These are phyloP conservation scores for Mycena citricolor DNA, from an alignment of 1,284 basidiomycete species.

Conservation along the genomic window DNA sequence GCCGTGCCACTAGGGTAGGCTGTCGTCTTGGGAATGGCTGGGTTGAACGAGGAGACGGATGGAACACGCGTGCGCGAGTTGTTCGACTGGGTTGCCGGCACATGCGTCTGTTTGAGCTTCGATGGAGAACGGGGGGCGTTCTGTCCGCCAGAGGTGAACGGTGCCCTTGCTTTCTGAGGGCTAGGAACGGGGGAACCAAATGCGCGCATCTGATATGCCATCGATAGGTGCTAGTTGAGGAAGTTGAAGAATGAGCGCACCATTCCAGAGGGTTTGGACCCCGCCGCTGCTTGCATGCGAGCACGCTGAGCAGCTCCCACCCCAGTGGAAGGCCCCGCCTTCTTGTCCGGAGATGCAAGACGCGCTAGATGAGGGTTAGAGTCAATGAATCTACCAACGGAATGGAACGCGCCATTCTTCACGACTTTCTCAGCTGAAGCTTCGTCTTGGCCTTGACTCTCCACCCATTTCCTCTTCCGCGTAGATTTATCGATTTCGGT, in stretches of 20 bases:
- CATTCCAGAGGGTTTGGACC: conserved; percentile 48
- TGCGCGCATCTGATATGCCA: conserved; percentile 33
- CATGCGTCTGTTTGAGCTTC: conserved; percentile 36
- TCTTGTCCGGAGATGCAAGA: conserved; percentile 56
- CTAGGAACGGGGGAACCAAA: conserved; percentile 52
- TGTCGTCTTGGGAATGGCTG: conserved; percentile 59
- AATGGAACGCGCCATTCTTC: conserved; percentile 56
- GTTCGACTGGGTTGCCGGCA: conserved; percentile 29
- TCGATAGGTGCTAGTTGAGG: conserved; percentile 6
- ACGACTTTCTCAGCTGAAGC: conserved; percentile 44
- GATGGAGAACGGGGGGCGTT: conserved; percentile 49
- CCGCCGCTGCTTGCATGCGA: conserved; percentile 38
- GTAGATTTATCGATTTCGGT: conserved; percentile 64
- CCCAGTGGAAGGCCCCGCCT: conserved; percentile 44
- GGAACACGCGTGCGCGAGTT: conserved; percentile 50
- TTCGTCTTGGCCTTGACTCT: conserved; percentile 50
- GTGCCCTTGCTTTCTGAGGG: conserved; percentile 49
- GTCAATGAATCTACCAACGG: not conserved
- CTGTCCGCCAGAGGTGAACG: conserved; percentile 37
- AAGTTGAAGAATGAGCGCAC: conserved; percentile 34
- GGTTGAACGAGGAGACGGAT: conserved; percentile 71
- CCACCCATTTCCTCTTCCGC: conserved; percentile 73
- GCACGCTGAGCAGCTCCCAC: conserved; percentile 48
- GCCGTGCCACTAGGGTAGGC: conserved; percentile 47
- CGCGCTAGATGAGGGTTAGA: conserved; percentile 44